Evolutionary conservation across 1,284 basidiomycete genomes (phyloP).

Genomic region (Malassezia sympodialis): DNA sequence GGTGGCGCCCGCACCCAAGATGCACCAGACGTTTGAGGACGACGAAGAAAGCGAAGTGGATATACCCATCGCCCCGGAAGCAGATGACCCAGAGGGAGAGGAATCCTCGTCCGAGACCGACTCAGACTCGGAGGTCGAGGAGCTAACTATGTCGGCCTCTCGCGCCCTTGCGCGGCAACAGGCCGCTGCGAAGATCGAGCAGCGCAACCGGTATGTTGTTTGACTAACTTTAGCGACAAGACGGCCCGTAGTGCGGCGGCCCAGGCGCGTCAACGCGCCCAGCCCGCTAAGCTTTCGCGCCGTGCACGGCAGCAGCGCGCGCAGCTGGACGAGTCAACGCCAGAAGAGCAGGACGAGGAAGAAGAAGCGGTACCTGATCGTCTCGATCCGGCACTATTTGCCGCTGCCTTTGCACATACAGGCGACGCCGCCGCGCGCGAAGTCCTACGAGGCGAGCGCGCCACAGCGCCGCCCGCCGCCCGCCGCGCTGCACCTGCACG

Average conservation of each 20-base stretch:
- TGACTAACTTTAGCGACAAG: not conserved
- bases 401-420: constrained; percentile 24
- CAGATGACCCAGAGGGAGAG: not conserved
- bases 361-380: not conserved
- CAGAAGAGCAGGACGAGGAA: not conserved
- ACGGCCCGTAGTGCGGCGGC: constrained; percentile 2
- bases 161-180: constrained; percentile 4
- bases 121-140: constrained; percentile 11
- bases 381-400: constrained; percentile 35
- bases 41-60: not conserved
- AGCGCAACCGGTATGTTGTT: not conserved
- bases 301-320: constrained; percentile 1
- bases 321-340: not conserved
- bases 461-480: constrained; percentile 16
- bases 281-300: not conserved
- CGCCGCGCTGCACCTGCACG: constrained; percentile 20
- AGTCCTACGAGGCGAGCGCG: constrained; percentile 17
- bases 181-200: not conserved
- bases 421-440: constrained; percentile 23
- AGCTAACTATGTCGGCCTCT: constrained; percentile 6
- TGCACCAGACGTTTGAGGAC: not conserved
- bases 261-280: not conserved
- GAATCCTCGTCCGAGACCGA: not conserved
- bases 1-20: not conserved
- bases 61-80: not conserved